These are phyloP conservation scores for Streptanthus diversifolius DNA, from an alignment of 345 rosid species.

Conservation along the genomic window DNA sequence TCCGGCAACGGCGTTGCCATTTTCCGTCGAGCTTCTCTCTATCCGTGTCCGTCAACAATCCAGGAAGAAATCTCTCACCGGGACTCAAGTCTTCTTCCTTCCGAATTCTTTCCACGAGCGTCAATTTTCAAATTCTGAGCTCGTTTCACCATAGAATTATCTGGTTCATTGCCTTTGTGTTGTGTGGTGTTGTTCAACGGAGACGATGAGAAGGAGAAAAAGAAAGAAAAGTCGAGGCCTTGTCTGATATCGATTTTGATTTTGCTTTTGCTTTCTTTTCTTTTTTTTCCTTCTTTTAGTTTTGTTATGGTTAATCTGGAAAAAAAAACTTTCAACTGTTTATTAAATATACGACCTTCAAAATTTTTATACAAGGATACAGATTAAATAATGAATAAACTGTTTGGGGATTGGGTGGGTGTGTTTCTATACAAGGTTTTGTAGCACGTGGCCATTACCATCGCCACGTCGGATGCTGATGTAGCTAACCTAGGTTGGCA, in stretches of 20 bases:
- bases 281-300: background rate
- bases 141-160: constrained; percentile 25
- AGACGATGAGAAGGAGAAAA: constrained; percentile 29
- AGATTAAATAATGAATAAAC: constrained; percentile 9
- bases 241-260: constrained; percentile 33
- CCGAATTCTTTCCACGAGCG: background rate
- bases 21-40: constrained; percentile 20
- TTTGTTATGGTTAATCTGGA: constrained; percentile 11
- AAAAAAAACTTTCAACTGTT: constrained; percentile 21
- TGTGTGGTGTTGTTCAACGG: constrained; percentile 37
- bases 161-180: background rate
- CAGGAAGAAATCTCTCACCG: background rate
- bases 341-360: constrained; percentile 2
- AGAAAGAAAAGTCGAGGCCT: constrained; percentile 30
- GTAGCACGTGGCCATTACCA: constrained; percentile 47
- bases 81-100: constrained; percentile 14
- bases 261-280: constrained; percentile 27
- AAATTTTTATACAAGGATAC: background rate
- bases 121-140: constrained; percentile 35
- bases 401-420: constrained; percentile 25
- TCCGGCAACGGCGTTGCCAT: constrained; percentile 85
- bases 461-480: constrained; percentile 51
- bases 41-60: constrained; percentile 16
- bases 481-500: constrained; percentile 33
- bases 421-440: constrained; percentile 28